phyloP scores from a whole-genome alignment of 805 yeast species.

The Sugiyamaella lignohabitans region DNA sequence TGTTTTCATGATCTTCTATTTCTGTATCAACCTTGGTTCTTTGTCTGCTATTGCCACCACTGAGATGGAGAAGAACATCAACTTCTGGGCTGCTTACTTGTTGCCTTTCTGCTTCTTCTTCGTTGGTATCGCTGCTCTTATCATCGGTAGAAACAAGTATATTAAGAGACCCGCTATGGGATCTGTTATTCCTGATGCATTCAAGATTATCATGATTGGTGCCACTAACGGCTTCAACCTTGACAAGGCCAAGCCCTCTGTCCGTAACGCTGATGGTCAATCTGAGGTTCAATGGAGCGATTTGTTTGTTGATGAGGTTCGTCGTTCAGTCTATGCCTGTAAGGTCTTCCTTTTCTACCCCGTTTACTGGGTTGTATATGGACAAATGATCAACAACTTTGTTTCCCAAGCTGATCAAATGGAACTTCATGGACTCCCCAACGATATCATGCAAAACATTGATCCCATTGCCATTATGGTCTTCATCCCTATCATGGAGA shows the following conservation, averaged over 20 bases:
- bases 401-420: constrained; percentile 68
- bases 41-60: constrained; percentile 73
- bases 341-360: constrained; percentile 67
- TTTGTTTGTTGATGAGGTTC: constrained; percentile 66
- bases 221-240: constrained; percentile 44
- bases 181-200: constrained; percentile 50
- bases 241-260: constrained; percentile 53
- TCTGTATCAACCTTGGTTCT: constrained; percentile 71
- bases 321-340: constrained; percentile 61
- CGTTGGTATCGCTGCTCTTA: constrained; percentile 48
- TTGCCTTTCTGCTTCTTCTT: constrained; percentile 66
- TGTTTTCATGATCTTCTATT: constrained; percentile 68
- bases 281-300: constrained; percentile 50
- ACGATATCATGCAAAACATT: constrained; percentile 69
- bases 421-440: constrained; percentile 73
- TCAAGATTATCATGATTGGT: constrained; percentile 41
- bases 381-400: constrained; percentile 67
- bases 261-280: constrained; percentile 38
- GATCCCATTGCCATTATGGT: constrained; percentile 70
- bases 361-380: constrained; percentile 67
- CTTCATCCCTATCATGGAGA: constrained; percentile 69
- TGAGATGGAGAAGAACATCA: constrained; percentile 57
- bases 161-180: constrained; percentile 57
- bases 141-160: constrained; percentile 48
- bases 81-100: constrained; percentile 60